phyloP scores from a whole-genome alignment of 345 rosid species.

The Eucalyptus leucophloia region DNA sequence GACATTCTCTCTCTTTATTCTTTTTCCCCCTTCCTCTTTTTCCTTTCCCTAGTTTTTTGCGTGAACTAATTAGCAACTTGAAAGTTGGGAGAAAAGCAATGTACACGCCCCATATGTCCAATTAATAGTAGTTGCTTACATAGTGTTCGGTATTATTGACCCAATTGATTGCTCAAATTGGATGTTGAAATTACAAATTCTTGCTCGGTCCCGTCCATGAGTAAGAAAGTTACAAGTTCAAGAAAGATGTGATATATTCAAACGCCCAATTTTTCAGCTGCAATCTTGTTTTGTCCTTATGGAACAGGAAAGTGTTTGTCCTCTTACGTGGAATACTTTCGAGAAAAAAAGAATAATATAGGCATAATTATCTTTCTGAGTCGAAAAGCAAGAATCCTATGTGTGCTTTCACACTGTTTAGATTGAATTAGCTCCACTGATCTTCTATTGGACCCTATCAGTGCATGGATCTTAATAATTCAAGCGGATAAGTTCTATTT shows the following conservation, averaged over 20 bases:
- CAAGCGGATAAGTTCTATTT: neutral
- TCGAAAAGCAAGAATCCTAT: neutral
- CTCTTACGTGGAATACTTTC: neutral
- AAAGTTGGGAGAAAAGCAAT: neutral
- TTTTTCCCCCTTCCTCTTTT: neutral
- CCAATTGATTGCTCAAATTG: neutral
- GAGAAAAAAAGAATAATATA: neutral
- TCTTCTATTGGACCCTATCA: neutral
- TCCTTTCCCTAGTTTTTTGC: neutral
- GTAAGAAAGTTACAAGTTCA: neutral
- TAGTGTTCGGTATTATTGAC: neutral
- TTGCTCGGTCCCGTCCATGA: neutral
- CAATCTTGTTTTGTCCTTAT: neutral
- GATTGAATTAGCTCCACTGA: neutral
- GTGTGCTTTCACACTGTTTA: neutral
- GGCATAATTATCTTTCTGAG: neutral
- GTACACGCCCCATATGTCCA: too few species aligned
- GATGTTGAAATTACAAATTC: neutral
- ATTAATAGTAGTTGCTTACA: neutral
- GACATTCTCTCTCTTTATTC: neutral
- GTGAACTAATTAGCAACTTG: neutral
- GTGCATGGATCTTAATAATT: neutral
- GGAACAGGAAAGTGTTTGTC: neutral
- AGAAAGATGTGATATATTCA: neutral
- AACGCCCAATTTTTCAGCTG: rapidly evolving